These are phyloP conservation scores for Barbarea vulgaris DNA, from an alignment of 345 rosid genomes.

Conservation along the genomic window DNA sequence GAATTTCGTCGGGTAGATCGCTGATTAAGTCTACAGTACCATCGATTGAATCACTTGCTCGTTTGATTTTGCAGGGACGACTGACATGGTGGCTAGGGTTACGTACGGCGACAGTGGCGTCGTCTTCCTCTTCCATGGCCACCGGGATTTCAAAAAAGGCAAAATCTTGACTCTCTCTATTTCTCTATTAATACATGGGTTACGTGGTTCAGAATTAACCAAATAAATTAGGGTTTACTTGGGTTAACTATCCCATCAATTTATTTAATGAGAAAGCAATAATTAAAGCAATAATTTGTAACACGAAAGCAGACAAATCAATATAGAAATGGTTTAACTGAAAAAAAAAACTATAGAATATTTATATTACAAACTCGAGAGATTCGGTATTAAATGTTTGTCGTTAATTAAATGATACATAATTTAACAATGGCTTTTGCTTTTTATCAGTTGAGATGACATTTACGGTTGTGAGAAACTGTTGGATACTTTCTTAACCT, in stretches of 20 bases:
- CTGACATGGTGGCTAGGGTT: not conserved
- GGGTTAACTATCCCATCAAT: too few species aligned
- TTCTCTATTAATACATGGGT: too few species aligned
- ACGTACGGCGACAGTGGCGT: not conserved
- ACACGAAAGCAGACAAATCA: too few species aligned
- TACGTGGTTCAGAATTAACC: too few species aligned
- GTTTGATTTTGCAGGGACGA: not conserved
- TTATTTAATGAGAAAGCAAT: too few species aligned
- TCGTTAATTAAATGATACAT: not conserved
- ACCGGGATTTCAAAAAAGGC: too few species aligned
- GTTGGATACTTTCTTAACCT: slow-evolving; percentile 11
- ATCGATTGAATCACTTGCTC: not conserved
- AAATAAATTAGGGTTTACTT: too few species aligned
- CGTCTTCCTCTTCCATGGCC: not conserved
- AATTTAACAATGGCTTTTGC: slow-evolving; percentile 8
- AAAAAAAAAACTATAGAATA: not conserved
- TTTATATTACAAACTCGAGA: not conserved
- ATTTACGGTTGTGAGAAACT: not conserved
- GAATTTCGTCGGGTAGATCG: slow-evolving; percentile 27
- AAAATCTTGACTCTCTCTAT: too few species aligned
- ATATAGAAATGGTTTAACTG: not conserved
- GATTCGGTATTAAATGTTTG: slow-evolving; percentile 4
- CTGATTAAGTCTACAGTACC: slow-evolving; percentile 27
- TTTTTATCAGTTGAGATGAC: not conserved
- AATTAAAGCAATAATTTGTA: too few species aligned